These are phyloP conservation scores for Lodderomyces pseudojiufengensis DNA, from an alignment of 1,139 yeast genomes.

Conservation along the genomic window DNA sequence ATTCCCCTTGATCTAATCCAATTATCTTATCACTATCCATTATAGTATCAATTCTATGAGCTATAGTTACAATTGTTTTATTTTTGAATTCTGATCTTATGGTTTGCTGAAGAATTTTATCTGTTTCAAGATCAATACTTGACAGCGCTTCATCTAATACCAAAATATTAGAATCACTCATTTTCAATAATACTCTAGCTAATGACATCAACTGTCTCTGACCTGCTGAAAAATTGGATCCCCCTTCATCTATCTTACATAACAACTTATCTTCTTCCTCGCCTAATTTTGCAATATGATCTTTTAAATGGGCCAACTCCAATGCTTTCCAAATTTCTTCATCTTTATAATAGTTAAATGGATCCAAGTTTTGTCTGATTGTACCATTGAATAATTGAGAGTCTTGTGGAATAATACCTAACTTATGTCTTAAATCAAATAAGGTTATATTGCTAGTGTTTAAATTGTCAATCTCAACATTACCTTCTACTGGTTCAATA, in stretches of 20 bases:
- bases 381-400: conserved; percentile 66
- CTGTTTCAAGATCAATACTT: conserved; percentile 79
- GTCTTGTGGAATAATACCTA: conserved; percentile 69
- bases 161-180: conserved; percentile 55
- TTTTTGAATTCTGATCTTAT: conserved; percentile 60
- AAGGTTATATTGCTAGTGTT: conserved; percentile 46
- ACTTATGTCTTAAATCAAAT: conserved; percentile 47
- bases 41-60: conserved; percentile 80
- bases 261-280: conserved; percentile 34
- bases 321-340: conserved; percentile 54
- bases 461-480: conserved; percentile 42
- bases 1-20: conserved; percentile 64
- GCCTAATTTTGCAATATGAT: conserved; percentile 29
- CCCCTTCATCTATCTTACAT: conserved; percentile 58
- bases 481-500: conserved; percentile 27
- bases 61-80: conserved; percentile 74
- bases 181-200: conserved; percentile 63
- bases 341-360: conserved; percentile 48
- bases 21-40: conserved; percentile 73
- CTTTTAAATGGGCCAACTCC: conserved; percentile 50
- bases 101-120: conserved; percentile 68
- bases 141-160: conserved; percentile 85
- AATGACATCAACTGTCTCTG: conserved; percentile 75
- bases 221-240: conserved; percentile 71
- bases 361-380: conserved; percentile 58